Evolutionary conservation across 208 protist genomes (phyloP), one percentile per base, ranked within the genome.

Genomic region (Lotmaria passim): DNA sequence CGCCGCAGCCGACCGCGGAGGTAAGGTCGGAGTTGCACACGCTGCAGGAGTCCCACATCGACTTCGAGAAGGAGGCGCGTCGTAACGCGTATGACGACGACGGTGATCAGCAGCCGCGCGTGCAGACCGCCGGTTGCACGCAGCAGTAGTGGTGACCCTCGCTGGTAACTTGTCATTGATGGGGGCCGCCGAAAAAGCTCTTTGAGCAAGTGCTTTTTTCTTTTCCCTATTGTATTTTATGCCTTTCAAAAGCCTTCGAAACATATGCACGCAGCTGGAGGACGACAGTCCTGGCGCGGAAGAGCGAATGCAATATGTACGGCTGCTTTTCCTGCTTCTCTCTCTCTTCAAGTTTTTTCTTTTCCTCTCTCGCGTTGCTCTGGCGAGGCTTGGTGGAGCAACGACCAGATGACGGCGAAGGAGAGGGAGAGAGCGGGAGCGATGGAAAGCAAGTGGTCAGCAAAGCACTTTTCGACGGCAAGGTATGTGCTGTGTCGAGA

Each of bases 51-150:
- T 90, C 80, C n/a, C 79, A 68, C 51, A 86, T 93, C 69, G 85
- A 96, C 70, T 83, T 96, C 30, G 78, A 94, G 23, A 88, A 93
- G 83, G 85, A 91, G 69, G 72, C 78, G 48, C 78, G 72, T 57
- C 69, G 75, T 57, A 83, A 77, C 83, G 78, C 69, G 68, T 81
- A 83, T 50, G 78, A 82, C 67, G 84, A 86, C 24, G 88, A 87
- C 31, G 90, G 94, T 87, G 28, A 79, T 30, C 64, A 61, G 26
- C 81, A 74, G 55, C 81, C 82, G 15, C 78, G 86, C 39, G 75
- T 84, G 46, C 75, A 80, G 63, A 76, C 75, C n/a, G 85, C 90
- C 24, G 78, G 78, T 12, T 97, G 92, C 69, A 73, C 83, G 38
- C 89, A 93, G 66, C 90, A 96, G 86, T 96, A 89, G 46, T 17